Evolutionary conservation across 306 rosid species (phyloP).

Genomic region (Gastrolobium villosum): DNA sequence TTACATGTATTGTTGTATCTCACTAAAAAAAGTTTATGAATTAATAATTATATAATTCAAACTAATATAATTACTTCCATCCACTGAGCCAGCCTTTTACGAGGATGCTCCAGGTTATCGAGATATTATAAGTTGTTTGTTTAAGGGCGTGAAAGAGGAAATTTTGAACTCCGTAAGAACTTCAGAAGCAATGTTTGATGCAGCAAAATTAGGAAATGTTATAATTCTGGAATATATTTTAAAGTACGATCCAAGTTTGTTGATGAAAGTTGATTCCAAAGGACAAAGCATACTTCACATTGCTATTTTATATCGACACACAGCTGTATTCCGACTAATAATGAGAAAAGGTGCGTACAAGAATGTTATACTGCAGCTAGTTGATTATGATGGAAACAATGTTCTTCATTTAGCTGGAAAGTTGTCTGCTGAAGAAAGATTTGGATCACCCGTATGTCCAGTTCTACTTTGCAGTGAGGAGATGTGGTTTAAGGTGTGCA

Average conservation of each 20-base stretch:
- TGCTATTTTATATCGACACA: conserved; percentile 14
- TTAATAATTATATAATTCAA: no score
- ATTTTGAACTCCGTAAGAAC: not conserved
- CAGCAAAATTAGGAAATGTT: conserved; percentile 23
- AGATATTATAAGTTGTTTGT: conserved; percentile 7
- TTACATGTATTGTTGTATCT: no score
- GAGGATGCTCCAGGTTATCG: not conserved
- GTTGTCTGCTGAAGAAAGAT: not conserved
- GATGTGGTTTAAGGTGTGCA: not conserved
- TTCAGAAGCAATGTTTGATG: conserved; percentile 26
- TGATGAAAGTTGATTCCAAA: not conserved
- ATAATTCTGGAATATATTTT: not conserved
- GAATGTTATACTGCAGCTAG: not conserved
- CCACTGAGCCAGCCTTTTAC: not conserved
- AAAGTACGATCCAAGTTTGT: not conserved
- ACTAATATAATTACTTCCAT: not conserved
- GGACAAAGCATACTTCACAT: conserved; percentile 34
- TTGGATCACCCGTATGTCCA: not conserved
- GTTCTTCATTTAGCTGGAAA: conserved; percentile 38
- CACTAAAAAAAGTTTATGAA: not conserved
- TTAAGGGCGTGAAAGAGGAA: conserved; percentile 20
- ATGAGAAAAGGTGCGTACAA: conserved; percentile 12
- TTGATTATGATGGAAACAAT: conserved; percentile 33
- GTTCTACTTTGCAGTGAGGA: not conserved
- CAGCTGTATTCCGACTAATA: conserved; percentile 16